These are phyloP conservation scores for Talaromyces borbonicus DNA, from an alignment of 495 filamentous ascomycete species.

Conservation along the genomic window DNA sequence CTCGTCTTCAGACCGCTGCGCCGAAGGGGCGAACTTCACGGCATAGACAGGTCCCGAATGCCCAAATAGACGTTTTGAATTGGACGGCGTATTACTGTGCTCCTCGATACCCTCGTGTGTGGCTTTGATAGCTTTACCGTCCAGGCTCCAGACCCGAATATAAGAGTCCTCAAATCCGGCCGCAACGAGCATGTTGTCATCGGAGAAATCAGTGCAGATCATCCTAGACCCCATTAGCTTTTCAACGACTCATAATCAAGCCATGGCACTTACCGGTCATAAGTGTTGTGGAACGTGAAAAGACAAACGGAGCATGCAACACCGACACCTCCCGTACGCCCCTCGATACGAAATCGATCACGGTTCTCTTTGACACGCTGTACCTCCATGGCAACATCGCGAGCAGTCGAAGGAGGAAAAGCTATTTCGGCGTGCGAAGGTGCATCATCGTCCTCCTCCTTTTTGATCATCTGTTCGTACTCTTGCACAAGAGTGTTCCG, in stretches of 20 bases:
- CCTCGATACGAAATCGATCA: conserved; percentile 76
- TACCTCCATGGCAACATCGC: conserved; percentile 88
- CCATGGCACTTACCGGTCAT: conserved; percentile 68
- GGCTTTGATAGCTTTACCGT: conserved; percentile 56
- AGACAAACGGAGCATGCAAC: conserved; percentile 79
- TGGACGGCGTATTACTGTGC: conserved; percentile 34
- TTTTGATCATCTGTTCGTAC: conserved; percentile 81
- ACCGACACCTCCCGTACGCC: conserved; percentile 68
- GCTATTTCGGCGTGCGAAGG: conserved; percentile 70
- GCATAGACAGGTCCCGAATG: conserved; percentile 84
- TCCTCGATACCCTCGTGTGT: conserved; percentile 33
- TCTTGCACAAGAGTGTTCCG: conserved; percentile 60
- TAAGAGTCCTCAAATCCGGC: conserved; percentile 87
- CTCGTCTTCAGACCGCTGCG: conserved; percentile 38
- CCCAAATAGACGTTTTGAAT: conserved; percentile 75
- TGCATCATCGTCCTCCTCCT: conserved; percentile 76
- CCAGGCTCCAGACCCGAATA: conserved; percentile 83
- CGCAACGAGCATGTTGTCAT: conserved; percentile 74
- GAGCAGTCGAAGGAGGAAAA: conserved; percentile 70
- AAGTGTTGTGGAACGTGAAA: conserved; percentile 96
- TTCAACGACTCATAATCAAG: background rate
- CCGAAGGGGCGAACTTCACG: conserved; percentile 81
- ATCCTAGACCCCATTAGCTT: conserved; percentile 48
- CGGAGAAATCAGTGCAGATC: conserved; percentile 86
- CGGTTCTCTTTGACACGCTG: conserved; percentile 90